A percentile compares a stretch with the other conserved stretches of the same genome.
Conservation (phyloP, 306 rosid species). For the Sophora flavescens region DNA sequence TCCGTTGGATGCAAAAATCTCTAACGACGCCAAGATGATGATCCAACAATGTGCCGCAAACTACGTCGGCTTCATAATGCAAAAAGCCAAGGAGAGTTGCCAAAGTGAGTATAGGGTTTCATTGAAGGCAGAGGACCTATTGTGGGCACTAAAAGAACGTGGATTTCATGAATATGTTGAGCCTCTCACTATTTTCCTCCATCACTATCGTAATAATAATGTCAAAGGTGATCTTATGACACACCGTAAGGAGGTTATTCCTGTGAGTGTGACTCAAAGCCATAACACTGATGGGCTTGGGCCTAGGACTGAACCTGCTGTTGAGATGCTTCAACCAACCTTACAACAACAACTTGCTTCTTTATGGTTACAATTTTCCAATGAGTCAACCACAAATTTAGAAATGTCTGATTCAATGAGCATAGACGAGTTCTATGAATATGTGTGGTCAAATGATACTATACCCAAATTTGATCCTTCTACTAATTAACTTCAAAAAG, state of each 20-base stretch:
- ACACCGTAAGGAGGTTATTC: neutral
- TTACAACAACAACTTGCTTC: too few species aligned
- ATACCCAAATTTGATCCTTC: neutral
- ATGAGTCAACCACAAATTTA: neutral
- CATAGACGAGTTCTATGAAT: neutral
- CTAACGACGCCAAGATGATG: neutral
- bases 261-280: neutral
- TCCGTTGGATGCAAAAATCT: slow-evolving; percentile 2
- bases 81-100: slow-evolving; percentile 17
- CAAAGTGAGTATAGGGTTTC: neutral
- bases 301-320: neutral
- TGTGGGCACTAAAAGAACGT: slow-evolving; percentile 11
- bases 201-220: neutral
- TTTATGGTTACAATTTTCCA: too few species aligned
- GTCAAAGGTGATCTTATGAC: neutral
- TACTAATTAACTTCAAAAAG: neutral
- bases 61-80: neutral
- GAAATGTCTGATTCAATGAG: neutral
- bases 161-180: neutral
- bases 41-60: slow-evolving; percentile 3
- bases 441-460: neutral
- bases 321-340: neutral
- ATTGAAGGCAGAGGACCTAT: slow-evolving; percentile 15
- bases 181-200: neutral
- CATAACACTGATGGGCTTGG: neutral